Evolutionary conservation across 2,329 filamentous ascomycete species (phyloP), one percentile per base, ranked within the genome.

Genomic region (Chaetomium sp.): DNA sequence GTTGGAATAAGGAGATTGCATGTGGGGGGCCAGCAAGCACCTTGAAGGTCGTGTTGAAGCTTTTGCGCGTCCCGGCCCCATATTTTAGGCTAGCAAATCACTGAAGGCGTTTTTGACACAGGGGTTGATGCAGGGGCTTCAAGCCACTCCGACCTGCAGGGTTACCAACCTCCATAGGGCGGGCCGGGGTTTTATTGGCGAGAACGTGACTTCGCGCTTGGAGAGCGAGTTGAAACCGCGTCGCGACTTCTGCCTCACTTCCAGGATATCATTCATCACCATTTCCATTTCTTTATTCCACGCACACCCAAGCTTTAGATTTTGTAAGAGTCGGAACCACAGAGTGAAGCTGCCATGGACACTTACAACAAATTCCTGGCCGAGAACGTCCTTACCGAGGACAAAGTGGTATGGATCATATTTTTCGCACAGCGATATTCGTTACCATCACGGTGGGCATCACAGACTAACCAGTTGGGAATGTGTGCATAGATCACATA

Each of bases 301-400:
- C 16, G 21, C 12, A n/a, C 47, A 50, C 42, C 33, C 19, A 1
- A 3, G 12, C 42, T 33, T 29, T n/a, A 25, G 23, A 10, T 27
- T 4, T 21, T 19, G 25, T 12, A 16, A 13, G 12, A 38, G 8
- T n/a, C 16, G 31, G 4, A 31, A 35, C 13, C 10, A 21, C 57
- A 55, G 29, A 29, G 56, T 16, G 19, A 49, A 50, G 19, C 38
- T 60, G 65, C 56, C 4, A 86, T 87, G 85, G 81, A 83, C 2
- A 85, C 89, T 68, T 88, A 91, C 74, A 87, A 82, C 69, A 88
- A 87, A 63, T 94, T 87, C 72, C 84, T 97, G 7, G 90, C 90
- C 4, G 87, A 88, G 70, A 86, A 89, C 72, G 84, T 97, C 64
- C 82, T 97, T 68, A 89, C 87, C 64, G 91, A 96, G 73, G 86